Base-by-base conservation (phyloP, 1,139 yeast species). In the Pichia sp. region DNA sequence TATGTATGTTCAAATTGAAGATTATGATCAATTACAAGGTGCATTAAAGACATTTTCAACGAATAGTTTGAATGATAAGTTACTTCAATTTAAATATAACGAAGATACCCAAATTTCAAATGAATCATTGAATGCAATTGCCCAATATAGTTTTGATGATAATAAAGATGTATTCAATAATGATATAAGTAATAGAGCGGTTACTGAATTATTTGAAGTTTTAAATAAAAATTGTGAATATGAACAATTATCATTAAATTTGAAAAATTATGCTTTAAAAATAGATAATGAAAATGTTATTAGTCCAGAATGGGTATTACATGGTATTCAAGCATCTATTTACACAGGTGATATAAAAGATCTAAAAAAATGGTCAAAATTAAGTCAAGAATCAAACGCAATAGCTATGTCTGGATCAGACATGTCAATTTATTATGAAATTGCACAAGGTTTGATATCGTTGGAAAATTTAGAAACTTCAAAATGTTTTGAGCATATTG, bases 21-120 rank as follows among this genome's bases (percentile, higher is more conserved):
- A 95, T 65, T 79, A 85, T 45, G 99, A 95, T 70, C 84, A 96
- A 0, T 74, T 95, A 45, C 93, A 88, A 65, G 99, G 99, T 22
- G 81, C 89, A 4, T 71, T 93, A 49, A 83, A 88, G 55, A 77
- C 78, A 58, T 86, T 89, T 60, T 81, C 96, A 0, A 77, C 85
- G 0, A 80, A 81, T 47, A 81, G 83, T 56, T 71, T 90, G 50
- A 76, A 78, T 22, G 90, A 88, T 53, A 88, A 88, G 64, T 76
- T 91, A 39, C 73, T 83, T 8, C 87, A 89, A 52, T 83, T 91
- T 56, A 95, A 89, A 60, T 90, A 87, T 58, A 85, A 88, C 53
- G 93, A 89, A 47, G 84, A 84, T 62, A 89, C 97, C 96, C 78
- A 83, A 42, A 76, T 89, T 61, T 96, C 97, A 0, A 87, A 87